Conservation (phyloP, 2,329 filamentous ascomycete species). For the Drechmeria coniospora region DNA sequence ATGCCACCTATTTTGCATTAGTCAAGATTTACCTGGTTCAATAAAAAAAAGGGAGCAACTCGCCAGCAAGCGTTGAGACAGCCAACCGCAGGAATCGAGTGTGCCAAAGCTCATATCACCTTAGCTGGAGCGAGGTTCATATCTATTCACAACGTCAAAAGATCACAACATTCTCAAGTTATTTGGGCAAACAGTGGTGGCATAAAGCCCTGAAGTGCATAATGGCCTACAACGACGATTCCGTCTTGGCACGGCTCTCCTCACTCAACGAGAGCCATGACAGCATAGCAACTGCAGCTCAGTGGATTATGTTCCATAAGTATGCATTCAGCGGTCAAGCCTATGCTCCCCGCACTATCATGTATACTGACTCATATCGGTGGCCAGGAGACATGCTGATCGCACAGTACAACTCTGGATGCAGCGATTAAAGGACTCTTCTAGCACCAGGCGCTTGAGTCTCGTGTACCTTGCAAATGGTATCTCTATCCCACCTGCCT, state of each 20-base stretch:
- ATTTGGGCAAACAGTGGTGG: too few relatives aligned
- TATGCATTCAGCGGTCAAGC: constrained; percentile 22
- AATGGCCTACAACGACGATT: constrained; percentile 95
- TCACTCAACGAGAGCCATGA: constrained; percentile 95
- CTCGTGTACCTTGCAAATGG: constrained; percentile 92
- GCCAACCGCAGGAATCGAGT: too few relatives aligned
- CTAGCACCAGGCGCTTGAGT: constrained; percentile 72
- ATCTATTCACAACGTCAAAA: too few relatives aligned
- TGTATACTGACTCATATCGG: constrained; percentile 2
- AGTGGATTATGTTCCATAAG: constrained; percentile 99
- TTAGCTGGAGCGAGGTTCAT: too few relatives aligned
- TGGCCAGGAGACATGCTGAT: constrained; percentile 68
- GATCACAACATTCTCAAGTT: too few relatives aligned
- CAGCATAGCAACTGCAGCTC: constrained; percentile 86
- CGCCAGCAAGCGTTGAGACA: too few relatives aligned
- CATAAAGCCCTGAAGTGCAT: too few relatives aligned
- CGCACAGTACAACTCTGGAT: constrained; percentile 87
- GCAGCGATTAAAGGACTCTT: constrained; percentile 74
- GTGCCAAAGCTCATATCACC: too few relatives aligned
- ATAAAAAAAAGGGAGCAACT: too few relatives aligned
- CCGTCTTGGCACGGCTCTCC: constrained; percentile 85
- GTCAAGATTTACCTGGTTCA: too few relatives aligned
- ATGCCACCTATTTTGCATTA: too few relatives aligned
- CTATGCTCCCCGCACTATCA: background rate
- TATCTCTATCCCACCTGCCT: constrained; percentile 28